These are phyloP conservation scores for Singerocomus inundabilis DNA, from an alignment of 1,284 basidiomycete genomes.

Conservation along the genomic window DNA sequence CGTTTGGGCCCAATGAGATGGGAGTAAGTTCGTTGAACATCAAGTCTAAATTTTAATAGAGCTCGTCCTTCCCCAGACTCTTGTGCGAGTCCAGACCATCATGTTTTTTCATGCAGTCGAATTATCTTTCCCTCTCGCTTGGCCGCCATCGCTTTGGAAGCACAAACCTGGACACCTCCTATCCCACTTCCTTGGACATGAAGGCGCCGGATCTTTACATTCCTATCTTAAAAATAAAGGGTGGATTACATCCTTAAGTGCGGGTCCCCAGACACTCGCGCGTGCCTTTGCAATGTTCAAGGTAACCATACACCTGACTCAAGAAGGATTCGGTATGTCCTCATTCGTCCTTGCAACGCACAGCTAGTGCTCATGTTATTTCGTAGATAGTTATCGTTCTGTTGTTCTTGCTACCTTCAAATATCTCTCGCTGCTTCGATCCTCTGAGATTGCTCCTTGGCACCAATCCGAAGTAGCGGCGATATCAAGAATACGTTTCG, in stretches of 20 bases:
- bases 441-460: conserved; percentile 68
- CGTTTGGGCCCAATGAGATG: conserved; percentile 72
- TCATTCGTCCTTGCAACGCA: conserved; percentile 4
- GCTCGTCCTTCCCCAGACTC: conserved; percentile 48
- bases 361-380: conserved; percentile 5
- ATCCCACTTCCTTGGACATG: conserved; percentile 91
- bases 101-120: conserved; percentile 89
- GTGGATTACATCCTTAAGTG: conserved; percentile 82
- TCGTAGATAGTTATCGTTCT: conserved; percentile 69
- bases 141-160: conserved; percentile 78
- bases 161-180: conserved; percentile 84
- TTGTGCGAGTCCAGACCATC: conserved; percentile 88
- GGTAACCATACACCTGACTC: conserved; percentile 78
- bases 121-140: conserved; percentile 85
- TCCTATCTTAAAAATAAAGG: conserved; percentile 91
- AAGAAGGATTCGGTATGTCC: conserved; percentile 79
- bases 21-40: conserved; percentile 53
- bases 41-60: neutral
- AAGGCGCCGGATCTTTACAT: conserved; percentile 91
- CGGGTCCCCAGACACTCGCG: conserved; percentile 73
- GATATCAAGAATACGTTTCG: conserved; percentile 79
- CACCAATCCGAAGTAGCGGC: conserved; percentile 79
- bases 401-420: conserved; percentile 79
- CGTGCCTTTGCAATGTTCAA: conserved; percentile 92
- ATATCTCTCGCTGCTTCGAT: conserved; percentile 82